Evolutionary conservation across 2,329 filamentous ascomycete species (phyloP).

Genomic region (Hypoxylon sp.): DNA sequence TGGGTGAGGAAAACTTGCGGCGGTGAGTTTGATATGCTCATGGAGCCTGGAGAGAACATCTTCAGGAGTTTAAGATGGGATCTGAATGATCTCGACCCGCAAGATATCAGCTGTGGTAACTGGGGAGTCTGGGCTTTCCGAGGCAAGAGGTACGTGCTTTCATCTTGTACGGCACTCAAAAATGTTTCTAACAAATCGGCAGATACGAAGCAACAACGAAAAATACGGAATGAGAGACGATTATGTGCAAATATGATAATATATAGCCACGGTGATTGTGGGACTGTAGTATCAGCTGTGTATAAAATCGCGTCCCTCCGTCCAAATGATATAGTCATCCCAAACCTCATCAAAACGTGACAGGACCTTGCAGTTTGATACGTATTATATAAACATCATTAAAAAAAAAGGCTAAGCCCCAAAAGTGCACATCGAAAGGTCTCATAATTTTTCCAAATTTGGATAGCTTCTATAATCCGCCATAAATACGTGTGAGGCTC

Average conservation of each 20-base stretch:
- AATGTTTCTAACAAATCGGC: slow-evolving; percentile 53
- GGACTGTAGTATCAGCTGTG: slow-evolving; percentile 8
- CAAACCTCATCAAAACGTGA: slow-evolving; percentile 10
- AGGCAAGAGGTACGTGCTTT: slow-evolving; percentile 84
- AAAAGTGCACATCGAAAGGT: not conserved
- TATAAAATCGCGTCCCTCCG: slow-evolving; percentile 28
- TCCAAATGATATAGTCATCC: slow-evolving; percentile 6
- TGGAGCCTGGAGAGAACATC: slow-evolving; percentile 92
- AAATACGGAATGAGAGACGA: slow-evolving; percentile 54
- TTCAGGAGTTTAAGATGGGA: slow-evolving; percentile 98
- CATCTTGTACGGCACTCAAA: not conserved
- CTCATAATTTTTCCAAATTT: not conserved
- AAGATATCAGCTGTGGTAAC: slow-evolving; percentile 95
- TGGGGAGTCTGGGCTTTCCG: slow-evolving; percentile 98
- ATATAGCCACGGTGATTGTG: slow-evolving; percentile 10
- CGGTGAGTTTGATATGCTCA: slow-evolving; percentile 91
- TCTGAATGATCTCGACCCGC: slow-evolving; percentile 93
- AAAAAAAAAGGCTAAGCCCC: slow-evolving; percentile 3
- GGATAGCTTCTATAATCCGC: slow-evolving; percentile 10
- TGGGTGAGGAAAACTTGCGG: slow-evolving; percentile 89
- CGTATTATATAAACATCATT: not conserved
- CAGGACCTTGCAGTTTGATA: not conserved
- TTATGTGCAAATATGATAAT: slow-evolving; percentile 12
- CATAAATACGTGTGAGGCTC: slow-evolving; percentile 30
- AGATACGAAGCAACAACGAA: slow-evolving; percentile 76